phyloP scores from a whole-genome alignment of 2,329 filamentous ascomycete genomes.

The Arthrobotrys pseudoclavata region DNA sequence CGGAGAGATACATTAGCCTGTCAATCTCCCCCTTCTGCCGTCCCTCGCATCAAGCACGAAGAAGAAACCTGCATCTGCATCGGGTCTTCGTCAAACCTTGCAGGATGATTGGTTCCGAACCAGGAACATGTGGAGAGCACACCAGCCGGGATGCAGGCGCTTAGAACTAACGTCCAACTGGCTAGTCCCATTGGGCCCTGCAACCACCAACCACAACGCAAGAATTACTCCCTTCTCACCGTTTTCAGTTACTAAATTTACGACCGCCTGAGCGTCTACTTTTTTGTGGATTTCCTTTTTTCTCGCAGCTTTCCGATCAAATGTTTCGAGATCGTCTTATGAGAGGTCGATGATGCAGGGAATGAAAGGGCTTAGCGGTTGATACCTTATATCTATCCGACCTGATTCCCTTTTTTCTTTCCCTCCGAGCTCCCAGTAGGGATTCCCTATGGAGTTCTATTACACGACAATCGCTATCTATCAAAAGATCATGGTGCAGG shows the following conservation, averaged over 20 bases:
- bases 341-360: conserved; percentile 29
- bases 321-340: conserved; percentile 25
- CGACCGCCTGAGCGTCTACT: conserved; percentile 24
- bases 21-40: conserved; percentile 54
- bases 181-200: conserved; percentile 32
- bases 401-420: conserved; percentile 5
- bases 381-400: conserved; percentile 32
- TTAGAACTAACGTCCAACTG: conserved; percentile 50
- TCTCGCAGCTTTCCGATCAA: conserved; percentile 56
- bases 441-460: conserved; percentile 28
- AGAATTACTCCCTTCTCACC: conserved; percentile 58
- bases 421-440: conserved; percentile 15
- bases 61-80: conserved; percentile 35
- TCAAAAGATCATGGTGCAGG: conserved; percentile 30
- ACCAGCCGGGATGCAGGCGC: conserved; percentile 45
- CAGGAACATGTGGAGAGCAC: conserved; percentile 51
- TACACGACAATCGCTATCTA: conserved; percentile 58
- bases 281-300: conserved; percentile 32
- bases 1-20: conserved; percentile 35
- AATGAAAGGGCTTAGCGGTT: conserved; percentile 25
- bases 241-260: conserved; percentile 61
- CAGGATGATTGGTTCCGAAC: conserved; percentile 44
- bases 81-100: conserved; percentile 42
- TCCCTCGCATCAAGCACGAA: conserved; percentile 35
- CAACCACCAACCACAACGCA: conserved; percentile 59